Evolutionary conservation across 2,329 filamentous ascomycete species (phyloP).

Genomic region (Beauveria caledonica): DNA sequence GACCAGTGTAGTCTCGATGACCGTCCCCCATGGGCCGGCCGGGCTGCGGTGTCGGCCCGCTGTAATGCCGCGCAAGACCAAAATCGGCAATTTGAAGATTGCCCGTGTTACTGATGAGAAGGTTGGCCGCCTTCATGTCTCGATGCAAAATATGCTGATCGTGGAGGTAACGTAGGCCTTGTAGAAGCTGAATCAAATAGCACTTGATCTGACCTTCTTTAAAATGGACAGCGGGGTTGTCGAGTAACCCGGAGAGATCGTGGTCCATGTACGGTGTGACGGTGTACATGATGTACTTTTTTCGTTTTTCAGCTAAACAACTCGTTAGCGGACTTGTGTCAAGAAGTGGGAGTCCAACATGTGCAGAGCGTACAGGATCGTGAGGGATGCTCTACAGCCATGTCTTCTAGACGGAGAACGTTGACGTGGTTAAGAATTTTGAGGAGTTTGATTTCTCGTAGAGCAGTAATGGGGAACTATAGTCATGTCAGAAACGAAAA

Average conservation of each 20-base stretch:
- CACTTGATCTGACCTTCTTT: conserved; percentile 92
- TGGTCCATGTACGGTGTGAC: conserved; percentile 98
- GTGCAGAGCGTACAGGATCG: conserved; percentile 42
- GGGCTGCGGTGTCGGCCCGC: conserved; percentile 68
- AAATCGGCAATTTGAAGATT: conserved; percentile 97
- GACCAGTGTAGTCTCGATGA: conserved; percentile 83
- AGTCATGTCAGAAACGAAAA: conserved; percentile 12
- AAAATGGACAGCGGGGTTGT: conserved; percentile 85
- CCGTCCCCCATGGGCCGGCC: conserved; percentile 79
- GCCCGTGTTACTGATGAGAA: conserved; percentile 90
- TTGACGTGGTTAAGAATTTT: conserved; percentile 93
- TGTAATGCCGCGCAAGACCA: conserved; percentile 86
- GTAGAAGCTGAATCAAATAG: conserved; percentile 88
- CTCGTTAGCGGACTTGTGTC: background rate
- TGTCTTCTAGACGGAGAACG: conserved; percentile 80
- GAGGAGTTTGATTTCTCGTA: conserved; percentile 94
- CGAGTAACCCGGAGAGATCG: conserved; percentile 91
- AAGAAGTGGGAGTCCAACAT: background rate
- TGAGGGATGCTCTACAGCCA: conserved; percentile 77
- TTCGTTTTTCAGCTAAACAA: conserved; percentile 60
- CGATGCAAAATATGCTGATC: conserved; percentile 84
- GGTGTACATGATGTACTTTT: conserved; percentile 92
- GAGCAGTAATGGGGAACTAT: conserved; percentile 91
- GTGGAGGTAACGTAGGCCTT: conserved; percentile 85
- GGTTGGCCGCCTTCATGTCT: conserved; percentile 98